These are phyloP conservation scores for Cephalotrichum gorgonifer DNA, from an alignment of 2,329 filamentous ascomycete genomes.

Conservation along the genomic window DNA sequence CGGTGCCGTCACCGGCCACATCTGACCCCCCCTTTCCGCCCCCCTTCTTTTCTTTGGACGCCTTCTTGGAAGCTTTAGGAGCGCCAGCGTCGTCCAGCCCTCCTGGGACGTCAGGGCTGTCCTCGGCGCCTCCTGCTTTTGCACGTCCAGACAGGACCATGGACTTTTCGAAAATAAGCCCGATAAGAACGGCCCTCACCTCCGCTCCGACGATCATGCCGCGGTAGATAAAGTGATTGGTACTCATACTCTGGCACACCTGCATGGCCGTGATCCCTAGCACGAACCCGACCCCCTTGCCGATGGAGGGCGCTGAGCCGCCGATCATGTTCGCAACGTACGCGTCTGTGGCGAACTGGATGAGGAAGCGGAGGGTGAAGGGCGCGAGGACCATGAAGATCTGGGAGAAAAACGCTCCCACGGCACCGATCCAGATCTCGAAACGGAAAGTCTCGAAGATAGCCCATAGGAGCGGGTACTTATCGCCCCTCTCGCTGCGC, in stretches of 20 bases:
- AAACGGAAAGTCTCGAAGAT: constrained; percentile 76
- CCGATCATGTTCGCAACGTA: constrained; percentile 51
- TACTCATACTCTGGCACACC: constrained; percentile 65
- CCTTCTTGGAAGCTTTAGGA: constrained; percentile 31
- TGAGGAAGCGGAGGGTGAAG: constrained; percentile 77
- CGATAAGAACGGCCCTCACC: constrained; percentile 69
- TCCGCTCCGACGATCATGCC: constrained; percentile 90
- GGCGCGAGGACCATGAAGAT: constrained; percentile 74
- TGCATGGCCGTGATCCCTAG: constrained; percentile 83
- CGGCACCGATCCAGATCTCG: constrained; percentile 79
- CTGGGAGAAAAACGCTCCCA: constrained; percentile 62
- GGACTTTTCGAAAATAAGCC: constrained; percentile 83
- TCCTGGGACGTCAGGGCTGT: no score
- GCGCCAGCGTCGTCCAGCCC: constrained; percentile 38
- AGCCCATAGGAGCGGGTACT: constrained; percentile 67
- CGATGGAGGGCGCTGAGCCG: constrained; percentile 54
- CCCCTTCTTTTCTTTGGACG: constrained; percentile 25
- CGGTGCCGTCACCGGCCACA: constrained; percentile 58
- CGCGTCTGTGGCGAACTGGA: constrained; percentile 72
- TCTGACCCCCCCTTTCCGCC: constrained; percentile 31
- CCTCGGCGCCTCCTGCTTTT: constrained; percentile 61
- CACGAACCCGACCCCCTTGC: constrained; percentile 69
- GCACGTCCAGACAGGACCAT: constrained; percentile 83
- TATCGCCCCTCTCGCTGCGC: constrained; percentile 56
- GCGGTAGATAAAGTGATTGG: constrained; percentile 85